Conservation (phyloP, 164 flowering plant species). For the Vitis riparia region DNA sequence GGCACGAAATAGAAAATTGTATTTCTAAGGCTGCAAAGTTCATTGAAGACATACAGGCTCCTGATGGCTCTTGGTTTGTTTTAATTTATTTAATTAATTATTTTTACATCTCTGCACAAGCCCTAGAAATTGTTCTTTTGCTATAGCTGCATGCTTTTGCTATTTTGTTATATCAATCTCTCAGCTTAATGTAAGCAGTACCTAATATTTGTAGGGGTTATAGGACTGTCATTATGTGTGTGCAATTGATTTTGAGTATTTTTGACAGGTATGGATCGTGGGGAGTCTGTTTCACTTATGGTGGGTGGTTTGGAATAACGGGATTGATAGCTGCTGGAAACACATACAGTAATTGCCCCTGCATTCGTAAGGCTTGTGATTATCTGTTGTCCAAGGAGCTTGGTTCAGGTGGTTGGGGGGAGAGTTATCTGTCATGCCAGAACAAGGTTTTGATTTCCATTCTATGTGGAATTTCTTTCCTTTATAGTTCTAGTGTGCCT, state of each 20-base stretch:
- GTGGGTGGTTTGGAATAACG: constrained; percentile 81
- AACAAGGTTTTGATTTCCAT: constrained; percentile 51
- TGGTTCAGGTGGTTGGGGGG: constrained; percentile 96
- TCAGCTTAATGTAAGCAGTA: no score
- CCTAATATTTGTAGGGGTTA: no score
- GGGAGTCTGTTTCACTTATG: constrained; percentile 94
- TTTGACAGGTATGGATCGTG: constrained; percentile 86
- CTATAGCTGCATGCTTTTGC: no score
- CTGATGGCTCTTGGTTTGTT: background rate
- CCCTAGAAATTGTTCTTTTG: no score
- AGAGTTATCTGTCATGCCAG: constrained; percentile 90
- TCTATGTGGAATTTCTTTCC: background rate
- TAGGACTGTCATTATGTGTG: no score
- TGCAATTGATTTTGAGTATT: background rate
- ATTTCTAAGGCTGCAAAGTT: constrained; percentile 3
- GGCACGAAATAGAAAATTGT: constrained; percentile 1
- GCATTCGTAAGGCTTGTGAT: constrained; percentile 82
- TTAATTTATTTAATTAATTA: no score
- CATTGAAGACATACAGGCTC: background rate
- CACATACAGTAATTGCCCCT: constrained; percentile 46
- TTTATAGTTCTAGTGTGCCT: background rate
- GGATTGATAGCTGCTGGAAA: constrained; percentile 82
- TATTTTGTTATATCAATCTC: no score
- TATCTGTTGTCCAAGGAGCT: constrained; percentile 85
- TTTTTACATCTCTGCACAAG: no score